These are phyloP conservation scores for Daphne laureola DNA, from an alignment of 441 rosid genomes.

Conservation along the genomic window DNA sequence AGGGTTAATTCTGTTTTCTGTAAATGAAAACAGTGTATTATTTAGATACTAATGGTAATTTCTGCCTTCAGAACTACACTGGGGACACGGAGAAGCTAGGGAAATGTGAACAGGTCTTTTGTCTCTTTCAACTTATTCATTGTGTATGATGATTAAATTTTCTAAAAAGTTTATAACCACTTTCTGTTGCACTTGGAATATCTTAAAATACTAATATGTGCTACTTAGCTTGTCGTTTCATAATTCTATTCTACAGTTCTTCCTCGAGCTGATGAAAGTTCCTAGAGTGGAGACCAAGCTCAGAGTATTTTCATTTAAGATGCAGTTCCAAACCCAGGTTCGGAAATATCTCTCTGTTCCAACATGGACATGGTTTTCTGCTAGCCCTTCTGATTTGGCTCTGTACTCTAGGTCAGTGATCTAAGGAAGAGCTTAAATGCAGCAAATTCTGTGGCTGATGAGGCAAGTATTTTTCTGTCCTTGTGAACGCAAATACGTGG, in stretches of 20 bases:
- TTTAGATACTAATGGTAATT: too few relatives aligned
- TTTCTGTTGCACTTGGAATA: neutral
- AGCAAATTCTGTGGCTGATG: conserved; percentile 77
- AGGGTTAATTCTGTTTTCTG: too few relatives aligned
- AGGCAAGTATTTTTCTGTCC: conserved; percentile 35
- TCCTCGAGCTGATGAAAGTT: conserved; percentile 83
- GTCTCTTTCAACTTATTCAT: conserved; percentile 5
- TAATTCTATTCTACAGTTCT: conserved; percentile 53
- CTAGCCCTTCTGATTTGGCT: conserved; percentile 20
- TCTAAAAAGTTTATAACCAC: neutral
- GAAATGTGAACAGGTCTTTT: conserved; percentile 77
- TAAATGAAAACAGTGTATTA: too few relatives aligned
- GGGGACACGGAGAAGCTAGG: conserved; percentile 87
- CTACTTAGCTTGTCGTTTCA: conserved; percentile 6
- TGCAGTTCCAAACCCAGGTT: conserved; percentile 82
- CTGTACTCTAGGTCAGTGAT: conserved; percentile 54
- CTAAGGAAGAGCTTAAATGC: conserved; percentile 61
- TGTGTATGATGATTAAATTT: neutral
- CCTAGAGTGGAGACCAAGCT: conserved; percentile 91
- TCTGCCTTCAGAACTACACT: conserved; percentile 54
- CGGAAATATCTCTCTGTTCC: conserved; percentile 14
- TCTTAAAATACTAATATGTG: too few relatives aligned
- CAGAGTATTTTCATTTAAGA: conserved; percentile 88
- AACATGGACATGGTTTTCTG: conserved; percentile 8
- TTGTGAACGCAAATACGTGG: neutral